These are phyloP conservation scores for Rhizoctonia solani DNA, from an alignment of 1,284 basidiomycete genomes.

Conservation along the genomic window DNA sequence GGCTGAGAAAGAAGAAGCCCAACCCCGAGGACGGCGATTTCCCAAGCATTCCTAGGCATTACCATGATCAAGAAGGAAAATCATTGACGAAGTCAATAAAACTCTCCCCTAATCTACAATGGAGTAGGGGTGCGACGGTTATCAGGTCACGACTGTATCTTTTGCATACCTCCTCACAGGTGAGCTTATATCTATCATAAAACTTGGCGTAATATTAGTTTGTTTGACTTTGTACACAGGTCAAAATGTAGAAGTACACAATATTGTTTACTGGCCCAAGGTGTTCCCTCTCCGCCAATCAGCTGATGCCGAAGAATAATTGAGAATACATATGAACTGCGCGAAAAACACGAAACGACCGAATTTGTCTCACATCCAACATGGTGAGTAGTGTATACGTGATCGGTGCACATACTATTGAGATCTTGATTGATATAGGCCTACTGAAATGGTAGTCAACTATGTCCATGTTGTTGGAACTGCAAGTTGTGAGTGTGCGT, in stretches of 20 bases:
- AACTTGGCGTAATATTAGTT: background rate
- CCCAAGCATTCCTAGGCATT: conserved; percentile 2
- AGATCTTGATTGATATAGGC: background rate
- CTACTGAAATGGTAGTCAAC: background rate
- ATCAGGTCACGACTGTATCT: conserved; percentile 8
- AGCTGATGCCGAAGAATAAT: background rate
- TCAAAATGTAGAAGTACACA: conserved; percentile 2
- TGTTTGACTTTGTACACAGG: background rate
- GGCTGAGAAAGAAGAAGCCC: conserved; percentile 19
- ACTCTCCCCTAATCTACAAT: background rate
- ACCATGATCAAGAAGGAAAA: conserved; percentile 5
- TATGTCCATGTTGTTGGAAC: background rate
- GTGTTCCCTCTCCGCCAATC: conserved; percentile 15
- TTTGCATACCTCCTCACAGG: conserved; percentile 4
- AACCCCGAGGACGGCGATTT: conserved; percentile 21
- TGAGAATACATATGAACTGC: background rate
- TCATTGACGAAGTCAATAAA: background rate
- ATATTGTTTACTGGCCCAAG: conserved; percentile 22
- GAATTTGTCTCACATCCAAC: conserved; percentile 8
- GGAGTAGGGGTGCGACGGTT: background rate
- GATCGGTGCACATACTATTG: background rate
- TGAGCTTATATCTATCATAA: background rate
- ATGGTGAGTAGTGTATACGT: background rate
- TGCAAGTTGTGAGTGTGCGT: background rate
- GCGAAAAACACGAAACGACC: background rate